Evolutionary conservation across 176 grass and related monocot genomes (phyloP), one percentile per base, ranked within the genome.

Genomic region (Secale cereale): DNA sequence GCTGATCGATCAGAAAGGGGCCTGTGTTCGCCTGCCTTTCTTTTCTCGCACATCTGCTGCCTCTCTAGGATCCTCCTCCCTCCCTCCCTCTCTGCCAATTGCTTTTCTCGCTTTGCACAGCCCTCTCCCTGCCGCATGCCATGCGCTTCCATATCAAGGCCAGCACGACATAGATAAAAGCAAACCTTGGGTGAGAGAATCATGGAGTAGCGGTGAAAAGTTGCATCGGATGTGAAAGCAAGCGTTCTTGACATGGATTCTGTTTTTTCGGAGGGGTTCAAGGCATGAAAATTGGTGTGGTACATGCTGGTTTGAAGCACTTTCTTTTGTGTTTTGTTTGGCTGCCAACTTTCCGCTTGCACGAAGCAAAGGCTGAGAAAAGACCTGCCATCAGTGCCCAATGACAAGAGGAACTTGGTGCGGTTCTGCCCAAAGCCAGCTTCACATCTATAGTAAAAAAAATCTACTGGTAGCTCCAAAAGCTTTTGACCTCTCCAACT

Each of bases 351-450:
- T 90, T 80, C 81, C 68, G 52, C 40, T 85, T 86, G 70, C 56
- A 87, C 77, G 85, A 75, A 85, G 69, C 79, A 76, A 76, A 85
- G 81, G 81, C 72, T 90, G 75, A 56, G 90, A 91, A 92, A 83
- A 91, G 94, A 92, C 88, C 50, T 74, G 40, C 43, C 70, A 89
- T 94, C 88, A 90, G 75, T 82, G 65, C 77, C 76, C 81, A 87
- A 91, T 91, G 86, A 91, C 80, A 14, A 46, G 83, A 41, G 84
- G 82, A 16, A 76, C 71, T 88, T 89, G 28, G 62, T 89, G 81
- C 40, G 70, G 9, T 19, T 46, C 57, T 65, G 59, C 81, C 33
- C 52, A 87, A 87, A 87, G 78, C 81, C 50, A 48, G 65, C 83
- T 36, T 59, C 43, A 65, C 50, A 31, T 27, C 31, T 29, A 40